Conservation (phyloP, 2,329 filamentous ascomycete genomes). For the Knoxdaviesia capensis region DNA sequence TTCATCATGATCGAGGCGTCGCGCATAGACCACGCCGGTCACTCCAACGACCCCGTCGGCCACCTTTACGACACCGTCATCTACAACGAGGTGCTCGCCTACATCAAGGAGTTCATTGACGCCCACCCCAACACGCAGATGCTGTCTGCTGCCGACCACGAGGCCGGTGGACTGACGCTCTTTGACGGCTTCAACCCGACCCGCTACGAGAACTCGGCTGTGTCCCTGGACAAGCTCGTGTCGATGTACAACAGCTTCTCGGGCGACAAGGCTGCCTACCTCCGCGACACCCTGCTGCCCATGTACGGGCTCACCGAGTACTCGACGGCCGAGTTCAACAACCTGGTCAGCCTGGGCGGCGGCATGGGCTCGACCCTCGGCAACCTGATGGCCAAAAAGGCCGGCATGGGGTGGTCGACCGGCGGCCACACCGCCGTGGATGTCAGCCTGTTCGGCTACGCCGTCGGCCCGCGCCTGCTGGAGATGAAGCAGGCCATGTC, state of each 20-base stretch:
- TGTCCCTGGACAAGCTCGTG: slow-evolving; percentile 6
- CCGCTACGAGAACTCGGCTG: slow-evolving; percentile 5
- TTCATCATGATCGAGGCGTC: slow-evolving; percentile 11
- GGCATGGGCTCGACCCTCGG: slow-evolving; percentile 4
- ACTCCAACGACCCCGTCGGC: slow-evolving; percentile 8
- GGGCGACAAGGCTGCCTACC: slow-evolving; percentile 6
- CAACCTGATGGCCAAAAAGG: slow-evolving; percentile 4
- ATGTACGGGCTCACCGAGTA: slow-evolving; percentile 6
- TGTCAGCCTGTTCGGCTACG: slow-evolving; percentile 8
- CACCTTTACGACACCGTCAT: slow-evolving; percentile 9
- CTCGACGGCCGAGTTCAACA: slow-evolving; percentile 1
- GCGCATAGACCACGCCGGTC: slow-evolving; percentile 8
- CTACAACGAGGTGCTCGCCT: slow-evolving; percentile 9
- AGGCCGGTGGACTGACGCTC: slow-evolving; percentile 9
- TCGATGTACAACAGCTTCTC: slow-evolving; percentile 3
- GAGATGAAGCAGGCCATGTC: slow-evolving; percentile 7
- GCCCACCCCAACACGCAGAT: slow-evolving; percentile 8
- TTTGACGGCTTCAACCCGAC: slow-evolving; percentile 7
- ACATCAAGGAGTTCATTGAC: slow-evolving; percentile 7
- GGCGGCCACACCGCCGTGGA: slow-evolving; percentile 8
- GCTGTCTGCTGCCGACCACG: slow-evolving; percentile 9
- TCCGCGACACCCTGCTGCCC: slow-evolving; percentile 5
- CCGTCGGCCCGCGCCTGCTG: slow-evolving; percentile 2
- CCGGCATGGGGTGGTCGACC: slow-evolving; percentile 8
- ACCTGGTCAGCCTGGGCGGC: neutral